Percentiles rank a stretch among this genome's conserved stretches.
phyloP scores from a whole-genome alignment of 2,329 filamentous ascomycete species.

The Tolypocladium pustulatum region DNA sequence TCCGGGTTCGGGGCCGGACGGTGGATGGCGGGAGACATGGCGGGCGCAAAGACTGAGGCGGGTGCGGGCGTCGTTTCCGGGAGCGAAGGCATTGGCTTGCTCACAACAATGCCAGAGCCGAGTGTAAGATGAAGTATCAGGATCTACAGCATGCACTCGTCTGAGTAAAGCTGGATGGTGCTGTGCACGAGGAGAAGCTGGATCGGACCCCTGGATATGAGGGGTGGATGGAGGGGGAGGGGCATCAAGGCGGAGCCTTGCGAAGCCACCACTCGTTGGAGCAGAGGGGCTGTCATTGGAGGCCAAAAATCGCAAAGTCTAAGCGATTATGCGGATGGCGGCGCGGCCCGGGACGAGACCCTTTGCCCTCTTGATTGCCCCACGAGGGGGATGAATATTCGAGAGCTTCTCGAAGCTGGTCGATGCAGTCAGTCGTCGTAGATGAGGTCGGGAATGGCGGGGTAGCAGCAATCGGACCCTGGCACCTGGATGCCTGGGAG shows the following conservation, averaged over 20 bases:
- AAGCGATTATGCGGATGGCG: neutral
- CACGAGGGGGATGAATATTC: neutral
- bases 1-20: neutral
- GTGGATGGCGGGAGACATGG: slow-evolving; percentile 16
- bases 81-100: neutral
- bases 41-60: slow-evolving; percentile 10
- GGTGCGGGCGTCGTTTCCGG: slow-evolving; percentile 13
- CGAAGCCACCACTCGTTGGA: no score
- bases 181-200: neutral
- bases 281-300: neutral
- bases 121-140: neutral
- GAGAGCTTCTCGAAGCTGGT: neutral
- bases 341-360: neutral
- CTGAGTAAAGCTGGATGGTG: neutral
- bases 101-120: no score
- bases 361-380: neutral
- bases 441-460: neutral
- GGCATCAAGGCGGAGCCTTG: neutral
- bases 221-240: neutral
- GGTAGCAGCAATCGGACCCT: neutral
- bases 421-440: neutral
- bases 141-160: neutral
- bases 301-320: neutral
- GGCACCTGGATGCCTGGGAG: no score
- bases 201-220: neutral